These are phyloP conservation scores for Talaromyces sp. DNA, from an alignment of 2,329 filamentous ascomycete species.

Conservation along the genomic window DNA sequence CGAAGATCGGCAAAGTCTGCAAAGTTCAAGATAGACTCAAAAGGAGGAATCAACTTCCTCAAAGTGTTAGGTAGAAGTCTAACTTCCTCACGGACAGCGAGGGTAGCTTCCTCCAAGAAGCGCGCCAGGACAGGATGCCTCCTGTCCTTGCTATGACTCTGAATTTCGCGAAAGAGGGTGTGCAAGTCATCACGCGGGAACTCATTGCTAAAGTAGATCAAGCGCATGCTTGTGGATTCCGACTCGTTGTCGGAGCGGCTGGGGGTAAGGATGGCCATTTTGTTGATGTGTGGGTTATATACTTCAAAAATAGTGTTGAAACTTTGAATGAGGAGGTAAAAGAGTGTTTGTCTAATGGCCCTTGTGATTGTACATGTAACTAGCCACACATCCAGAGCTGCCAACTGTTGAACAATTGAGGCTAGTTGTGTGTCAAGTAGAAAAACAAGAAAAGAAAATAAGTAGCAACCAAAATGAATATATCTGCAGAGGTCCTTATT, in stretches of 20 bases:
- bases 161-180: slow-evolving; percentile 42
- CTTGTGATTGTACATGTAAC: neutral
- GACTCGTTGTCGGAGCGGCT: neutral
- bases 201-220: slow-evolving; percentile 48
- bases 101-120: slow-evolving; percentile 45
- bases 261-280: neutral
- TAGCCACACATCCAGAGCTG: neutral
- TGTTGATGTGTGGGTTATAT: neutral
- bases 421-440: neutral
- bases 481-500: neutral
- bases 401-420: neutral
- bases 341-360: neutral
- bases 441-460: neutral
- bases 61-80: slow-evolving; percentile 23
- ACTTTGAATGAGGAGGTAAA: neutral
- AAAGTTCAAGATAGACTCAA: slow-evolving; percentile 21
- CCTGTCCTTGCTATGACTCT: slow-evolving; percentile 43
- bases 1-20: slow-evolving; percentile 33
- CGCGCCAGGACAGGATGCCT: slow-evolving; percentile 37
- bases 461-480: neutral
- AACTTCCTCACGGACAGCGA: slow-evolving; percentile 44
- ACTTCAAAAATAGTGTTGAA: neutral
- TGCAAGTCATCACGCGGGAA: slow-evolving; percentile 49
- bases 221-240: neutral
- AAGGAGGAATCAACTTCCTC: slow-evolving; percentile 24